These are phyloP conservation scores for Globisporangium echinulatum DNA, from an alignment of 352 stramenopile species.

Conservation along the genomic window DNA sequence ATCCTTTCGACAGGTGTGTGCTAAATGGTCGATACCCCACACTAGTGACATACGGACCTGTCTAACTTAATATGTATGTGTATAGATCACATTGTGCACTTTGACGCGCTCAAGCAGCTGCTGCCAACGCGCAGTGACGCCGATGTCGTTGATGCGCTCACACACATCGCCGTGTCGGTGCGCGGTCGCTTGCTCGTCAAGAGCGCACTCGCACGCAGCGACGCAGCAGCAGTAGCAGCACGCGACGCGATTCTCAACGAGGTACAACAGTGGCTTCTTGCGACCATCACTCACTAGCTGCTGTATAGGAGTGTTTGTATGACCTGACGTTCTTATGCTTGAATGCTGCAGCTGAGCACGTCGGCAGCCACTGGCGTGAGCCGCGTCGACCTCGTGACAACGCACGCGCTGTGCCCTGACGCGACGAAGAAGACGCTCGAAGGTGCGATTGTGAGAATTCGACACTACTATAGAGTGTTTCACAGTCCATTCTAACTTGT, in stretches of 20 bases:
- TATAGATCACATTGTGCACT: slow-evolving; percentile 40
- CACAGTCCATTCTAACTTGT: not conserved
- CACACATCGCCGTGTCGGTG: slow-evolving; percentile 36
- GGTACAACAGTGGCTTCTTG: slow-evolving; percentile 13
- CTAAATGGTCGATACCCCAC: no score
- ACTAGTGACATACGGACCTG: no score
- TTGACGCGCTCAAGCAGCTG: slow-evolving; percentile 32
- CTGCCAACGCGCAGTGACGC: slow-evolving; percentile 29
- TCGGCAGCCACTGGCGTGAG: slow-evolving; percentile 25
- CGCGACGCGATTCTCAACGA: slow-evolving; percentile 49
- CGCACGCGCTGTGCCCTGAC: slow-evolving; percentile 30
- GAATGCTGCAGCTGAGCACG: slow-evolving; percentile 20
- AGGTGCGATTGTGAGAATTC: slow-evolving; percentile 15
- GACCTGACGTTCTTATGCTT: not conserved
- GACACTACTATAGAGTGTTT: not conserved
- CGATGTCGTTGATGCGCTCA: slow-evolving; percentile 32
- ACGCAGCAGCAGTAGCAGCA: slow-evolving; percentile 21
- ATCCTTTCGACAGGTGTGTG: slow-evolving; percentile 21
- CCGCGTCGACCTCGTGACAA: slow-evolving; percentile 40
- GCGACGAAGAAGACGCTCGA: slow-evolving; percentile 40
- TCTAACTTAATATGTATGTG: slow-evolving; percentile 8
- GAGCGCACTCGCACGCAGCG: slow-evolving; percentile 29
- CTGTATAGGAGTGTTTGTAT: not conserved
- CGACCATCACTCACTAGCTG: not conserved
- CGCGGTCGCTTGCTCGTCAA: slow-evolving; percentile 32